Base-by-base conservation (phyloP, 352 stramenopile genomes). In the Thraustochytrium sp. region DNA sequence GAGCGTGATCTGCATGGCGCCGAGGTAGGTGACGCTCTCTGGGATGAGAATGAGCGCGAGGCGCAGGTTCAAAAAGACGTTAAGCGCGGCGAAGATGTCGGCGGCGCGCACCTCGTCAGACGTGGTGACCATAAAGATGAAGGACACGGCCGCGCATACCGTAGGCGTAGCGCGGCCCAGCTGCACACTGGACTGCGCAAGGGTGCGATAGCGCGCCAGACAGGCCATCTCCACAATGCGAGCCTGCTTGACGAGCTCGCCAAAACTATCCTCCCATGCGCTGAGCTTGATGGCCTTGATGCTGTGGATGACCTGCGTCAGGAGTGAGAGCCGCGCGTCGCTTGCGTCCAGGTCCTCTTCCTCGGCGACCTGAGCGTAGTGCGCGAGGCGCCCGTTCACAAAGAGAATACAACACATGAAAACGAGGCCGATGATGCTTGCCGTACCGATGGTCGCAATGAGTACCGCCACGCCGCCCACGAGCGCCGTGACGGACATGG, bases 261-360 rank as follows among this genome's bases (percentile, higher is more conserved):
- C n/a, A 34, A 87, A 86, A 37, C 51, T 65, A 8, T 62, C 42
- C 37, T 87, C 85, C 91, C 90, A 95, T 23, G 90, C 89, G 65
- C 92, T 91, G 61, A 94, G 88, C 74, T 94, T 95, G 63, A 94
- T 90, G 21, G 92, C 89, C 44, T 90, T 89, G 63, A 95, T 92
- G 44, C 91, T 91, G 48, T 92, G 88, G 3, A 95, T 87, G 4
- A 90, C 86, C 78, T 95, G 89, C 48, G 89, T 90, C 3, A 89
- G 93, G 21, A 93, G 80, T 31, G 93, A 90, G 29, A 95, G 89
- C 34, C 92, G 89, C 68, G 92, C 88, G 64, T 88, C 86, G 37
- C 53, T 86, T 4, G 75, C 75, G 16, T 83, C 75, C 4, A 84
- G 59, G 29, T 84, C 75, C 37, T 83, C 18, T 31, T 84, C 75